Base-by-base conservation (phyloP, 1,284 basidiomycete species). In the Microbotryomycetes sp. region DNA sequence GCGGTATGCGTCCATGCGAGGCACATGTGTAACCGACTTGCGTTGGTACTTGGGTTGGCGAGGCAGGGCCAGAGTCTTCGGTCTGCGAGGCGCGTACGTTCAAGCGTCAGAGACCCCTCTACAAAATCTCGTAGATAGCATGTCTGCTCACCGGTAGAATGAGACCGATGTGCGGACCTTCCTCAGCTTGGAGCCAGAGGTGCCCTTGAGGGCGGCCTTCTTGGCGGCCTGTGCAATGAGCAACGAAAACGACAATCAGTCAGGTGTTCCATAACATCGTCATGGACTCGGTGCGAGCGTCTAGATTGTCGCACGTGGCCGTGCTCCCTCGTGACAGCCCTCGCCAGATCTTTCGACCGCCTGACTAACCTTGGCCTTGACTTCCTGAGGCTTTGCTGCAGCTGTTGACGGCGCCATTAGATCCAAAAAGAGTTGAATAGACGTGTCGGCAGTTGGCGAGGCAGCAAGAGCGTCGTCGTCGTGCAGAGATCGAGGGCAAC, bases 1-100 rank as follows among this genome's bases (percentile, higher is more conserved):
- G 79, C 91, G 83, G 84, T 87, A 94, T 76, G 94, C 89, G 76
- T 98, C 96, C 89, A 97, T 92, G 72, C 94, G 82, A 47, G 92
- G 91, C n/a, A 84, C 86, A 83, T 97, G 93, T 60, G 87, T 86
- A 70, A 97, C 82, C 61, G 86, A 88, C 81, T 94, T 97, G 75
- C 94, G 87, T 49, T 88, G 89, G 85, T 97, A 98, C 78, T 86
- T 87, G 73, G 94, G 94, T 48, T 76, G 81, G 69, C 93, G 89
- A 64, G 85, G 75, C 58, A 97, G 85, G 70, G 83, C 84, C 66
- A 98, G 83, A 57, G 94, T 97, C 82, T 91, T 94, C 70, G 94
- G 94, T 72, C 76, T 73, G 71, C 31, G 31, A 26, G 31, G 18
- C 35, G 24, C 31, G 26, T 18, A 5, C 35, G 24, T 24, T 6